Evolutionary conservation across 805 yeast species (phyloP), one percentile per base, ranked within the genome.

Genomic region (Scheffersomyces amazonensis): DNA sequence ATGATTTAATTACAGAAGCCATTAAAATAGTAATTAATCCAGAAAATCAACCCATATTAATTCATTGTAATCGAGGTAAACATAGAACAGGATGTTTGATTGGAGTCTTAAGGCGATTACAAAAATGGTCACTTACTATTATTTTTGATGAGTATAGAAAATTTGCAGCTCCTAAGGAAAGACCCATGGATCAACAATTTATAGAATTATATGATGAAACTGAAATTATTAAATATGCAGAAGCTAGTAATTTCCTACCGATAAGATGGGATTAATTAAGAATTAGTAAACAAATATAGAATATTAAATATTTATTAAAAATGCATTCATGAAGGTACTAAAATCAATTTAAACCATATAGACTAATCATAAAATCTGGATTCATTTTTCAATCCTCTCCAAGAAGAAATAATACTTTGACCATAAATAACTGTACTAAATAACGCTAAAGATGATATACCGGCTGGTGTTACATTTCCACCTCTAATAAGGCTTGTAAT

Each of bases 11-110:
- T 21, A 83, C 90, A 1, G 77, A 79, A 42, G 96, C 97, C 0
- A 67, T 91, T 46, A 81, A 83, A 54, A 83, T 89, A 23, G 87
- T 88, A 11, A 59, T 88, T 12, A 73, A 93, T 52, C 96, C 97
- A 0, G 80, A 58, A 16, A 91, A 93, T 60, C 98, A 89, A 41
- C 99, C 99, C 2, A 69, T 93, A 10, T 67, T 93, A 46, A 87
- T 93, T 31, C 99, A 93, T 60, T 93, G 99, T 64, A 93, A 93
- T 63, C 69, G 96, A 42, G 99, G 99, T 9, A 93, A 91, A 59
- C 99, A 93, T 60, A 73, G 99, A 49, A 93, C 99, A 0, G 99
- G 99, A 0, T 93, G 98, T 60, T 70, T 93, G 12, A 90, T 93
- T 21, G 99, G 99, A 2, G 91, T 96, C 54, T 72, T 93, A 23